phyloP scores from a whole-genome alignment of 441 rosid species.

The Cnidoscolus chayamansa region DNA sequence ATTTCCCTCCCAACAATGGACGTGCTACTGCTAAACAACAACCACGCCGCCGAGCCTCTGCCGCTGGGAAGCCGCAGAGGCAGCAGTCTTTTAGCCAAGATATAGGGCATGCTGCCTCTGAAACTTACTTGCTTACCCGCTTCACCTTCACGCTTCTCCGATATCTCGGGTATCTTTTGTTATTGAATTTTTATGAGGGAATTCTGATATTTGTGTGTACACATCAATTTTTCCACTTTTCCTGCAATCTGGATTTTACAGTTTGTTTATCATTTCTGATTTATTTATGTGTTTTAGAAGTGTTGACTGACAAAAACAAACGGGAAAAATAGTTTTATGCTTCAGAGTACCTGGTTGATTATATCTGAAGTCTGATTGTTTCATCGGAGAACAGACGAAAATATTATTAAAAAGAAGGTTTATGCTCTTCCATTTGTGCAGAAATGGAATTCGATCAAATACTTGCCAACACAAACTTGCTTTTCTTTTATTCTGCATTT shows the following conservation, averaged over 20 bases:
- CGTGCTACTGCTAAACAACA: constrained; percentile 9
- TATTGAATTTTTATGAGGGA: neutral
- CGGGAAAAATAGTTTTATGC: neutral
- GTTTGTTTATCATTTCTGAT: no score
- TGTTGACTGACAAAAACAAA: no score
- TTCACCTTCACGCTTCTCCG: constrained; percentile 71
- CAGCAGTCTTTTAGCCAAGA: constrained; percentile 61
- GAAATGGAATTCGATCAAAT: neutral
- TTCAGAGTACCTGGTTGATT: neutral
- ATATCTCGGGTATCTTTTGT: constrained; percentile 63
- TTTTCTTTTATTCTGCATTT: neutral
- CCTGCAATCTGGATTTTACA: no score
- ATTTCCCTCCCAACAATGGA: neutral
- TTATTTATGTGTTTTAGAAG: no score
- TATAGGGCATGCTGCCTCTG: constrained; percentile 82
- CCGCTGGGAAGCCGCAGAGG: constrained; percentile 33
- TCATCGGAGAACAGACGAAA: neutral
- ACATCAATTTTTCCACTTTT: no score
- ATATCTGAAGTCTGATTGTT: constrained; percentile 9
- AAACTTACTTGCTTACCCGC: constrained; percentile 72
- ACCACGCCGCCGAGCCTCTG: constrained; percentile 44
- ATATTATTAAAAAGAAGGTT: neutral
- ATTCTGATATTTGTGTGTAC: no score
- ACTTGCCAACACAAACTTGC: neutral
- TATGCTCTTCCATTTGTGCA: neutral